Conservation (phyloP, 805 yeast species). For the Ogataea corticis region DNA sequence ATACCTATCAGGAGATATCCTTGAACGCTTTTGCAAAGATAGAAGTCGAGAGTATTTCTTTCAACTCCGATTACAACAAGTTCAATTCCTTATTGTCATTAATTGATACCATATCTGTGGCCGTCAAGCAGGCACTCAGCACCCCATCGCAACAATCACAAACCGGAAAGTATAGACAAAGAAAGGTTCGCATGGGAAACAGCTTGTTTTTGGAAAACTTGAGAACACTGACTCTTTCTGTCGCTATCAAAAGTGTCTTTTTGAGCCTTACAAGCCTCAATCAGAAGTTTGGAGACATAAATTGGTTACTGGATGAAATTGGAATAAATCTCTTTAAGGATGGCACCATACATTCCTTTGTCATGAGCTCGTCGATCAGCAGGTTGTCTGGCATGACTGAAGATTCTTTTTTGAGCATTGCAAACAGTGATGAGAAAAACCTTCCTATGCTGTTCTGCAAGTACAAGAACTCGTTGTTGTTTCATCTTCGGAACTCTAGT, state of each 20-base stretch:
- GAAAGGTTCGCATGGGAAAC: conserved; percentile 26
- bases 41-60: conserved; percentile 27
- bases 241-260: conserved; percentile 16
- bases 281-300: conserved; percentile 36
- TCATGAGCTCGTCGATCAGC: conserved; percentile 12
- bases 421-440: conserved; percentile 35
- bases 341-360: conserved; percentile 11
- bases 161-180: conserved; percentile 9
- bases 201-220: conserved; percentile 25
- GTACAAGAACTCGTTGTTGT: conserved; percentile 38
- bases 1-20: conserved; percentile 30
- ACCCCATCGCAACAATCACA: not conserved
- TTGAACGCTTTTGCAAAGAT: conserved; percentile 16
- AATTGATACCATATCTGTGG: conserved; percentile 1
- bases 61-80: conserved; percentile 30
- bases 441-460: conserved; percentile 44
- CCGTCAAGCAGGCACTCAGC: not conserved
- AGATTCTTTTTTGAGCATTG: conserved; percentile 36
- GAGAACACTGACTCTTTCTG: conserved; percentile 16
- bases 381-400: conserved; percentile 8
- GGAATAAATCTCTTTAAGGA: conserved; percentile 20
- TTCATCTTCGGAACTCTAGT: conserved; percentile 47
- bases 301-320: conserved; percentile 19
- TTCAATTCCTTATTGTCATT: conserved; percentile 28
- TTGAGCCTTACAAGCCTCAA: conserved; percentile 23